Conservation (phyloP, 2,329 filamentous ascomycete genomes). For the Seiridium unicorne region DNA sequence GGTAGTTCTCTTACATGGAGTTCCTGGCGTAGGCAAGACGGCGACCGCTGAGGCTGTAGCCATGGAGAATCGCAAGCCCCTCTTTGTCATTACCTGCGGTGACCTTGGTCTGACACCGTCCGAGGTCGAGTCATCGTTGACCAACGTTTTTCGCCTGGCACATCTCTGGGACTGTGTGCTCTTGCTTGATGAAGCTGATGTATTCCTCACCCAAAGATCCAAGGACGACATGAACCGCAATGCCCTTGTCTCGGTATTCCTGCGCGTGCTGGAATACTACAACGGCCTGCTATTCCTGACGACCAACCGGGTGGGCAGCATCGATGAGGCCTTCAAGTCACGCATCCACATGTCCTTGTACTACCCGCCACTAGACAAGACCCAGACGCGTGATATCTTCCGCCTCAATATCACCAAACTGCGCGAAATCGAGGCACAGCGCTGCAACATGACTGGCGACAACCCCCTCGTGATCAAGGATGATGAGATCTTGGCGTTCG, state of each 20-base stretch:
- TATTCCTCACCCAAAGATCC: slow-evolving; percentile 26
- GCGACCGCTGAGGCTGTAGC: slow-evolving; percentile 43
- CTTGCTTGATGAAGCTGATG: slow-evolving; percentile 26
- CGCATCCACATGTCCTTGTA: slow-evolving; percentile 36
- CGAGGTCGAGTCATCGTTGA: slow-evolving; percentile 38
- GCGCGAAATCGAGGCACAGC: neutral
- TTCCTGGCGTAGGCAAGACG: slow-evolving; percentile 49
- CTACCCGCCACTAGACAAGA: slow-evolving; percentile 34
- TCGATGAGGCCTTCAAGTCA: slow-evolving; percentile 43
- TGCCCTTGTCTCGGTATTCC: slow-evolving; percentile 33
- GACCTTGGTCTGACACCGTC: slow-evolving; percentile 41
- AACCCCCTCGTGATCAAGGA: neutral
- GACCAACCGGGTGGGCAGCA: slow-evolving; percentile 40
- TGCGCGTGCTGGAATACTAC: slow-evolving; percentile 31
- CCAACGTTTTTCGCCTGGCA: slow-evolving; percentile 40
- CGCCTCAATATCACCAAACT: slow-evolving; percentile 30
- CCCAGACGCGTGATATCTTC: slow-evolving; percentile 40
- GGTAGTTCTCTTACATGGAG: slow-evolving; percentile 43
- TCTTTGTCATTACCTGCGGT: slow-evolving; percentile 49
- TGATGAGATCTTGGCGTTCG: neutral
- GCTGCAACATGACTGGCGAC: neutral
- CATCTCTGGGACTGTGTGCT: slow-evolving; percentile 28
- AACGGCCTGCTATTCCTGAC: slow-evolving; percentile 36
- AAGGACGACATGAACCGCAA: slow-evolving; percentile 32
- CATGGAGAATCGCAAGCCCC: slow-evolving; percentile 38